A percentile compares a stretch with the other conserved stretches of the same genome.
Conservation (phyloP, 805 yeast species). For the Priceomyces medius region DNA sequence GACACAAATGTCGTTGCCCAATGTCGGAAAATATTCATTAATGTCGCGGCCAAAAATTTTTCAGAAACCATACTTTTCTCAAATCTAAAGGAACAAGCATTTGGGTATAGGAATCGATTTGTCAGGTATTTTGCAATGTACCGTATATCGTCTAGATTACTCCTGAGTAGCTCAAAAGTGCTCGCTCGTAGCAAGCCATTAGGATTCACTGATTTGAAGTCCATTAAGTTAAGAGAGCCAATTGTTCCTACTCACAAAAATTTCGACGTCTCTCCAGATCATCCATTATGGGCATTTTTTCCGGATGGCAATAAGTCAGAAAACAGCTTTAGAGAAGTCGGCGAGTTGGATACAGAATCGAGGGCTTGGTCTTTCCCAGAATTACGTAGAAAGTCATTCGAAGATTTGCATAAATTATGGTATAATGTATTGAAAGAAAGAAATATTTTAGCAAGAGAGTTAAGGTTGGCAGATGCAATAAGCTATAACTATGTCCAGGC, state of each 20-base stretch:
- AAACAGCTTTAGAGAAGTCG: slow-evolving; percentile 54
- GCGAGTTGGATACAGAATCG: slow-evolving; percentile 53
- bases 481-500: slow-evolving; percentile 23
- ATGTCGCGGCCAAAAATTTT: slow-evolving; percentile 1
- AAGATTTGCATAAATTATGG: slow-evolving; percentile 91
- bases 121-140: neutral
- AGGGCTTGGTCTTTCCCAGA: slow-evolving; percentile 88
- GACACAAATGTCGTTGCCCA: slow-evolving; percentile 7
- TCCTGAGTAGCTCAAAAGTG: slow-evolving; percentile 35
- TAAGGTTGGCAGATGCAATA: slow-evolving; percentile 48
- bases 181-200: slow-evolving; percentile 40
- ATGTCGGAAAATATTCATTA: neutral
- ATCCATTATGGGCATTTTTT: slow-evolving; percentile 95
- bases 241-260: slow-evolving; percentile 79
- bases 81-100: neutral
- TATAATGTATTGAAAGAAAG: slow-evolving; percentile 81
- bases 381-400: slow-evolving; percentile 85
- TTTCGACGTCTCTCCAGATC: slow-evolving; percentile 73
- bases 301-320: slow-evolving; percentile 48
- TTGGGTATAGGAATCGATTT: neutral
- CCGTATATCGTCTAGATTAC: slow-evolving; percentile 11
- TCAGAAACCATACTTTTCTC: neutral
- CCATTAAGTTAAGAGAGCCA: slow-evolving; percentile 68
- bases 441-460: slow-evolving; percentile 75
- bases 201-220: slow-evolving; percentile 23